Base-by-base conservation (phyloP, 2,329 filamentous ascomycete species). In the Sordariomycetes sp. region DNA sequence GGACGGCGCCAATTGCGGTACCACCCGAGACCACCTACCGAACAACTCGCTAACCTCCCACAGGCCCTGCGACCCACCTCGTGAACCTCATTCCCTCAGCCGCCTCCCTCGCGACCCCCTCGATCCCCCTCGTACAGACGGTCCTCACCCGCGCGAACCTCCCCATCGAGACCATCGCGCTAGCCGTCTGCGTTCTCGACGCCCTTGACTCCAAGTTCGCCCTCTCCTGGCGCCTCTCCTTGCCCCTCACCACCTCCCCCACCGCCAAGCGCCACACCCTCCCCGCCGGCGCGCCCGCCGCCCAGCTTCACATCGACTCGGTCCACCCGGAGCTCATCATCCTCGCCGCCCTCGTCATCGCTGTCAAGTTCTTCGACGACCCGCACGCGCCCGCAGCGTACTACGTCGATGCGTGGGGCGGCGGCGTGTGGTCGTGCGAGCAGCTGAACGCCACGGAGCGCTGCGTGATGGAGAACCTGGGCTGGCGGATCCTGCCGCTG, bases 121-220 rank as follows among this genome's bases (percentile, higher is more conserved):
- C 81, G 1, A 73, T 83, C 34, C 69, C 77, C 39, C 70, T 81
- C 53, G 78, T 86, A 24, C 83, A 86, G 65, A 74, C 75, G 53
- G 78, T 87, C 61, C 74, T 87, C 58, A 73, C 72, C 58, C 77
- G 80, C 61, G 77, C 82, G 58, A 70, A 75, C 57, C 70, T 86
- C 28, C 77, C 81, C 3, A 74, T 82, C 64, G 80, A 85, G 64
- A 81, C 77, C 25, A 73, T 86, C 53, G 83, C 83, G 52, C 72
- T 87, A 42, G 82, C 82, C 39, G 81, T 84, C 45, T 85, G 81
- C 72, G 80, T 87, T 54, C 75, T 87, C 62, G 84, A 86, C 65
- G 82, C 81, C 48, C 74, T 86, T 60, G 78, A 80, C 67, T 75
- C 76, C 53, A 79, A 77, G 59, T 87, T 86, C 66, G 79, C 82